These are phyloP conservation scores for Claviceps purpurea DNA, from an alignment of 2,329 filamentous ascomycete genomes.

Conservation along the genomic window DNA sequence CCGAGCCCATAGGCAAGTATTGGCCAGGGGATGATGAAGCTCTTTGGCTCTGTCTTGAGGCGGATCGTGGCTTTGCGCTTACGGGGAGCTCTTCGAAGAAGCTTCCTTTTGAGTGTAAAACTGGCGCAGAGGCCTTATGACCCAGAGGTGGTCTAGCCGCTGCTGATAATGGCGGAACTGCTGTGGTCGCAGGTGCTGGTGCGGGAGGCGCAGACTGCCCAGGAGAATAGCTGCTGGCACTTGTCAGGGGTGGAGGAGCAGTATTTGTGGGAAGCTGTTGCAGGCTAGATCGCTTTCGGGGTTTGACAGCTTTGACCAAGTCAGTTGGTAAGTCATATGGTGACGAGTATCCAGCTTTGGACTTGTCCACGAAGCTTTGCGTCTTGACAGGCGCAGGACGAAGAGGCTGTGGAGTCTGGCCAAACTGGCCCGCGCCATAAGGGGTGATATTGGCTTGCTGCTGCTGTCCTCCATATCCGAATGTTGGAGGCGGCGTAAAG, in stretches of 20 bases:
- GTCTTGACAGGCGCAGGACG: conserved; percentile 40
- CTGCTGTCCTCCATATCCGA: conserved; percentile 11
- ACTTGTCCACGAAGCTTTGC: conserved; percentile 80
- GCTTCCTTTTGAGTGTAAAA: conserved; percentile 31
- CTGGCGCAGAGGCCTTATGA: conserved; percentile 21
- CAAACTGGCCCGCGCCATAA: conserved; percentile 21
- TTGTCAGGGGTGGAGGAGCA: conserved; percentile 43
- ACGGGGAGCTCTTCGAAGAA: conserved; percentile 73
- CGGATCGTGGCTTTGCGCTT: conserved; percentile 45
- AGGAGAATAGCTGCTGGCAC: conserved; percentile 40
- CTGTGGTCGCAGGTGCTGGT: conserved; percentile 10
- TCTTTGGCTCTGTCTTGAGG: conserved; percentile 37
- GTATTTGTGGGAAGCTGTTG: conserved; percentile 35
- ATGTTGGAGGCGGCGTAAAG: conserved; percentile 6
- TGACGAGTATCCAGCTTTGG: conserved; percentile 84
- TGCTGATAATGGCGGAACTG: background rate
- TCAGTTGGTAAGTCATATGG: conserved; percentile 94
- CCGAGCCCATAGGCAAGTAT: conserved; percentile 4
- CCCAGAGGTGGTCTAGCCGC: conserved; percentile 15
- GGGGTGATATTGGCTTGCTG: conserved; percentile 11
- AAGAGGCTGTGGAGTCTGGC: conserved; percentile 19
- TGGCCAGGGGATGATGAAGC: conserved; percentile 25
- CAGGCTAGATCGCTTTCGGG: conserved; percentile 50
- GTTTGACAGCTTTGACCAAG: conserved; percentile 46
- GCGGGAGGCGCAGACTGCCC: conserved; percentile 11